These are phyloP conservation scores for Scalesia atractyloides DNA, from an alignment of 129 eudicot genomes.

Conservation along the genomic window DNA sequence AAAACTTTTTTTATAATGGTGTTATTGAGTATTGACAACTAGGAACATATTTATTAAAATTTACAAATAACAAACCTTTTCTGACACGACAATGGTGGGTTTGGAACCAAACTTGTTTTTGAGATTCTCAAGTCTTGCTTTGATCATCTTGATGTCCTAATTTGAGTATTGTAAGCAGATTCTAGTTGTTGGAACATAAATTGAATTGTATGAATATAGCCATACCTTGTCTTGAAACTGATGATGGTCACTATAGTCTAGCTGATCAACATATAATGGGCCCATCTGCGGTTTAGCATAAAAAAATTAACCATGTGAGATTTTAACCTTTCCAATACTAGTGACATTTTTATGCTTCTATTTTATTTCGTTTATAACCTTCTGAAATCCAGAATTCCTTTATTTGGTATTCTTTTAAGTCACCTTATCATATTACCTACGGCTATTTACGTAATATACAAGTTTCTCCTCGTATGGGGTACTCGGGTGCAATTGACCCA, in stretches of 20 bases:
- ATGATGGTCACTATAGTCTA: conserved; percentile 88
- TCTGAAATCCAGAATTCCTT: background rate
- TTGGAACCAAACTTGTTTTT: conserved; percentile 43
- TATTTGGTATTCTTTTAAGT: background rate
- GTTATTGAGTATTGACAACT: background rate
- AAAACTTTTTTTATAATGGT: too few species aligned
- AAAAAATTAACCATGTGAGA: too few species aligned
- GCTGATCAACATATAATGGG: conserved; percentile 56
- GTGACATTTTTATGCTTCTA: background rate
- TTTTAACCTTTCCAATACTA: background rate
- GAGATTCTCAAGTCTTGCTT: conserved; percentile 58
- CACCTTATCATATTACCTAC: background rate
- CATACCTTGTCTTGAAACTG: conserved; percentile 60
- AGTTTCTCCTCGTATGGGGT: background rate
- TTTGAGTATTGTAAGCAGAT: conserved; percentile 10
- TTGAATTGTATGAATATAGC: background rate
- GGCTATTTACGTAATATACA: background rate
- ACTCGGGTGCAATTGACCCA: background rate
- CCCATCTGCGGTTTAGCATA: conserved; percentile 57
- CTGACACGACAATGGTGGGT: conserved; percentile 64
- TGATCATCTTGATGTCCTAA: conserved; percentile 64
- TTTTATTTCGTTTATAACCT: background rate
- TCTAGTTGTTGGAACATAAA: conserved; percentile 1
- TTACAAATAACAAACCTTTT: conserved; percentile 60
- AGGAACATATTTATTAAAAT: conserved; percentile 1